These are phyloP conservation scores for Epichloe festucae DNA, from an alignment of 2,329 filamentous ascomycete species.

Conservation along the genomic window DNA sequence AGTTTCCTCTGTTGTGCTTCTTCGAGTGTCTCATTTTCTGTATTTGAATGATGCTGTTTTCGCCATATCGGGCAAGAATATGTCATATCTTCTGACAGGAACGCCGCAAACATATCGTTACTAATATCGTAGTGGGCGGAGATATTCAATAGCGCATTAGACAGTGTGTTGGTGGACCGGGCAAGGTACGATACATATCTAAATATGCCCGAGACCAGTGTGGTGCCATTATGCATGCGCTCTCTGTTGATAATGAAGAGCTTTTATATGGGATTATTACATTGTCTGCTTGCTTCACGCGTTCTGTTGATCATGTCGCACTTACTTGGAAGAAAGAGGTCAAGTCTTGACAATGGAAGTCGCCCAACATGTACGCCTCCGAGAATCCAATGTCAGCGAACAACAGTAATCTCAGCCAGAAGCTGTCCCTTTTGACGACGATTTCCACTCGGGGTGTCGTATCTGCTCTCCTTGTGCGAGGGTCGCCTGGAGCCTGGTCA, in stretches of 20 bases:
- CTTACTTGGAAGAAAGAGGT: conserved; percentile 54
- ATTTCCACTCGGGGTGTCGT: conserved; percentile 36
- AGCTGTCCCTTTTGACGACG: conserved; percentile 49
- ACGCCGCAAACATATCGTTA: conserved; percentile 64
- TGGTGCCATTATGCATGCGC: conserved; percentile 50
- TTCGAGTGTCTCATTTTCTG: conserved; percentile 41
- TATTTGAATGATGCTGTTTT: background rate
- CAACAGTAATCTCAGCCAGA: conserved; percentile 56
- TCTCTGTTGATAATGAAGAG: conserved; percentile 60
- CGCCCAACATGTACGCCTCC: conserved; percentile 60
- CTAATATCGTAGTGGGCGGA: conserved; percentile 64
- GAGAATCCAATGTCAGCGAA: conserved; percentile 68
- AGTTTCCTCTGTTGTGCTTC: conserved; percentile 56
- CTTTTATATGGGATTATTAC: conserved; percentile 20
- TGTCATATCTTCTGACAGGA: conserved; percentile 64
- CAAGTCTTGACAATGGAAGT: conserved; percentile 53
- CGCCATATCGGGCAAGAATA: conserved; percentile 60
- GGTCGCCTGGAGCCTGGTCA: conserved; percentile 21
- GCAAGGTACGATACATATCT: conserved; percentile 45
- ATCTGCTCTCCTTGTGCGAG: conserved; percentile 20
- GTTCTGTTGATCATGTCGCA: background rate
- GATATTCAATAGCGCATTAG: conserved; percentile 50
- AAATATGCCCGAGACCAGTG: conserved; percentile 45
- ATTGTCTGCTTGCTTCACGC: background rate
- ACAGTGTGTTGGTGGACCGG: conserved; percentile 41